These are phyloP conservation scores for Ascochyta pisi DNA, from an alignment of 2,329 filamentous ascomycete species.

Conservation along the genomic window DNA sequence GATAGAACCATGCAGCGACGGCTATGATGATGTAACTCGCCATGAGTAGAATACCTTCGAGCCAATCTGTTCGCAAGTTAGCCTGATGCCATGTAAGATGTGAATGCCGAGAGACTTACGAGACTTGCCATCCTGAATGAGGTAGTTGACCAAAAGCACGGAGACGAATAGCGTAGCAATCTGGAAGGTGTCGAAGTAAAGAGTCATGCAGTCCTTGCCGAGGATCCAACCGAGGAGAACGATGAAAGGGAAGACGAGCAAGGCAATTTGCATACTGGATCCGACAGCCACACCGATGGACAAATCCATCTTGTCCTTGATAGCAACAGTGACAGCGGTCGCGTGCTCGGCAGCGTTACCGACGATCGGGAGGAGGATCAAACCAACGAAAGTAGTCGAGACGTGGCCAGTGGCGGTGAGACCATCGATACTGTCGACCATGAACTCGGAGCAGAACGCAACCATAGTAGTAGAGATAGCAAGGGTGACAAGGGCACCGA, in stretches of 20 bases:
- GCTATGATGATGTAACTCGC: slow-evolving; percentile 68
- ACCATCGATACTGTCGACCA: slow-evolving; percentile 66
- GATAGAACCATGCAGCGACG: slow-evolving; percentile 63
- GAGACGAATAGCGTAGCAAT: slow-evolving; percentile 69
- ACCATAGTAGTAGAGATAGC: slow-evolving; percentile 77
- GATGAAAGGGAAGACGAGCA: slow-evolving; percentile 66
- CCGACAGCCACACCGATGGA: slow-evolving; percentile 71
- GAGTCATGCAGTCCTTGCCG: slow-evolving; percentile 69
- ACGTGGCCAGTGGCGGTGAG: slow-evolving; percentile 58
- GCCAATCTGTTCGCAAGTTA: slow-evolving; percentile 54
- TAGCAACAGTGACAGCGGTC: slow-evolving; percentile 66
- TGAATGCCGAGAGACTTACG: slow-evolving; percentile 33
- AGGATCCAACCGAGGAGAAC: slow-evolving; percentile 68
- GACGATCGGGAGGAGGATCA: slow-evolving; percentile 70
- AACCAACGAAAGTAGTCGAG: slow-evolving; percentile 67
- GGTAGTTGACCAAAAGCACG: slow-evolving; percentile 65
- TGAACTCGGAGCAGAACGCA: slow-evolving; percentile 75
- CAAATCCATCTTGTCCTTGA: slow-evolving; percentile 74
- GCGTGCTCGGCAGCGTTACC: slow-evolving; percentile 72
- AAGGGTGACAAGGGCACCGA: slow-evolving; percentile 75
- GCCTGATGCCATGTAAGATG: not conserved
- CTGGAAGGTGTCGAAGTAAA: slow-evolving; percentile 89
- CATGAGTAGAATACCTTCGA: slow-evolving; percentile 68
- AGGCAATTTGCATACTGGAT: slow-evolving; percentile 69
- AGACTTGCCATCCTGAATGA: slow-evolving; percentile 67